Evolutionary conservation across 1,139 yeast species (phyloP).

Genomic region (Yamadazyma spencermartinsiae): DNA sequence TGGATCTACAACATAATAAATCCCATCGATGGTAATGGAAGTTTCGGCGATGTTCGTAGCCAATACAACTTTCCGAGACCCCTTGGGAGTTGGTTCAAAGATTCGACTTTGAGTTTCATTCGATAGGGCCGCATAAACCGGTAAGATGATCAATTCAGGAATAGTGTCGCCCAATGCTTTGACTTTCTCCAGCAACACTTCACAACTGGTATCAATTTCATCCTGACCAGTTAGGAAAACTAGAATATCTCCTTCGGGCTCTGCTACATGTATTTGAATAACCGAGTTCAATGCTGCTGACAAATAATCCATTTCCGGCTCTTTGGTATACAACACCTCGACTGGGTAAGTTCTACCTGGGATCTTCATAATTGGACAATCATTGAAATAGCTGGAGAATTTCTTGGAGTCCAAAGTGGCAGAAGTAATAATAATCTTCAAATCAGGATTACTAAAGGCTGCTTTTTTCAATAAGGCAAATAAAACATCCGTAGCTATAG

Average conservation of each 20-base stretch:
- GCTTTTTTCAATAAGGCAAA: conserved; percentile 85
- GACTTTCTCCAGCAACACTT: conserved; percentile 64
- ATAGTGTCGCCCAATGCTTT: conserved; percentile 64
- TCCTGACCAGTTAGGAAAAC: conserved; percentile 91
- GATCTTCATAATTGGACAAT: conserved; percentile 78
- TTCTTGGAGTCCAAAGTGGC: conserved; percentile 88
- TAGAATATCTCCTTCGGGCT: conserved; percentile 76
- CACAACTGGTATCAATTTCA: conserved; percentile 89
- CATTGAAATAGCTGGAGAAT: conserved; percentile 73
- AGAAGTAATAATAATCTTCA: conserved; percentile 82
- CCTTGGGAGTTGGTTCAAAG: conserved; percentile 73
- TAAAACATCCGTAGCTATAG: conserved; percentile 88
- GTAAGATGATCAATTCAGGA: conserved; percentile 73
- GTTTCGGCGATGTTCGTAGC: conserved; percentile 87
- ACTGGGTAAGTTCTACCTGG: conserved; percentile 94
- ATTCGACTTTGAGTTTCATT: conserved; percentile 71
- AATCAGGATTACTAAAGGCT: conserved; percentile 63
- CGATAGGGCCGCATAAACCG: conserved; percentile 82
- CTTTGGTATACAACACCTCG: conserved; percentile 70
- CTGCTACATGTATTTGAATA: conserved; percentile 77
- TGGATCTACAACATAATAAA: conserved; percentile 74
- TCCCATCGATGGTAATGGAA: conserved; percentile 78
- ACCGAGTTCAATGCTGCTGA: conserved; percentile 81
- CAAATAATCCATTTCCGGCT: conserved; percentile 84
- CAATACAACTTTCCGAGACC: conserved; percentile 68